Conservation (phyloP, 106 monocot genomes). For the Dioscorea zingiberensis region DNA sequence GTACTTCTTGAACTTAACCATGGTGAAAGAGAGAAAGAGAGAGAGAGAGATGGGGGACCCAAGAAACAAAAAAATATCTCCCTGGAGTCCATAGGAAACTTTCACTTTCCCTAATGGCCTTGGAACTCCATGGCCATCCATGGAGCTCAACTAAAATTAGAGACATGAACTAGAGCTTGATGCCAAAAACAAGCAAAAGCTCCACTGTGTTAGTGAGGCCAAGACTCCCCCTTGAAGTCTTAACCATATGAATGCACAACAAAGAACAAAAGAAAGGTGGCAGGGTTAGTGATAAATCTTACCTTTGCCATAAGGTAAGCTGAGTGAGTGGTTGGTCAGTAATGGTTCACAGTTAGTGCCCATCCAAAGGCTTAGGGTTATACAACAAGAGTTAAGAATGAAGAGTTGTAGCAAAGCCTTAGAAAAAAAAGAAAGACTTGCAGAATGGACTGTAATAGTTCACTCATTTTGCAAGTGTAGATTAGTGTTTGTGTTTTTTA, state of each 20-base stretch:
- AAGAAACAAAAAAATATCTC: constrained; percentile 46
- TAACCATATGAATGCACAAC: constrained; percentile 22
- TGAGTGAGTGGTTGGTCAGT: constrained; percentile 18
- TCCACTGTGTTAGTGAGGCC: constrained; percentile 7
- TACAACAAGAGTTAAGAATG: background rate
- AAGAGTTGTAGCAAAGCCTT: background rate
- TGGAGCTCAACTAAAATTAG: constrained; percentile 8
- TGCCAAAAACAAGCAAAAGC: constrained; percentile 40
- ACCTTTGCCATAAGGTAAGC: constrained; percentile 4
- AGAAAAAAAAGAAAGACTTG: background rate
- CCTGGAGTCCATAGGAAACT: constrained; percentile 4
- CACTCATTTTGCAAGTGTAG: background rate
- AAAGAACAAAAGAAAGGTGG: constrained; percentile 4
- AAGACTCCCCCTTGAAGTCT: constrained; percentile 27
- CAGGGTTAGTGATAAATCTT: no score
- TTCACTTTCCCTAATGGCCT: background rate
- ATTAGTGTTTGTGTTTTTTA: no score
- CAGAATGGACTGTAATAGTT: background rate
- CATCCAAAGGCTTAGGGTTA: constrained; percentile 1
- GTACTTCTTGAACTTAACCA: constrained; percentile 38
- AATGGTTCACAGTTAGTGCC: constrained; percentile 1
- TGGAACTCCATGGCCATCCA: constrained; percentile 34
- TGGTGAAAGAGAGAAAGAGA: constrained; percentile 14
- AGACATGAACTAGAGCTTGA: constrained; percentile 22
- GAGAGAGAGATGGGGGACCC: constrained; percentile 6